Conservation (phyloP, 2,329 filamentous ascomycete species). For the Stylonectria norvegica region DNA sequence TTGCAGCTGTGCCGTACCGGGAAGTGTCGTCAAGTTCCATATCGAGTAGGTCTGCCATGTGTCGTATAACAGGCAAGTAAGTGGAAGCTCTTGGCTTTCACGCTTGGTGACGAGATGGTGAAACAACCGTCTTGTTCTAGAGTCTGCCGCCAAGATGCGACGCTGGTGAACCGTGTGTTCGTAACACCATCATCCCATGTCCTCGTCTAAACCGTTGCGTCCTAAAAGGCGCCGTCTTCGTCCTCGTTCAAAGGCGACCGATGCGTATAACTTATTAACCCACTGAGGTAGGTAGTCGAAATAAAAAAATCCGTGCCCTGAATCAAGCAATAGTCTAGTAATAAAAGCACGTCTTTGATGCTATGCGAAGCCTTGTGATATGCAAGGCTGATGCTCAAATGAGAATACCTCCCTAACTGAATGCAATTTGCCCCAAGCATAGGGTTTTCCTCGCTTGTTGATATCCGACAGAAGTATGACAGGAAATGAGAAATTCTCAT, state of each 20-base stretch:
- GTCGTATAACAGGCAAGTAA: constrained; percentile 4
- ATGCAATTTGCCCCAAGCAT: constrained; percentile 14
- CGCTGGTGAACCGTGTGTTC: constrained; percentile 13
- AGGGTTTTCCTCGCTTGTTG: constrained; percentile 16
- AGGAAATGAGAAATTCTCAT: constrained; percentile 14
- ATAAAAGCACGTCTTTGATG: constrained; percentile 17
- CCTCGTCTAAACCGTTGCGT: too few relatives aligned
- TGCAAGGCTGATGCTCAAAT: constrained; percentile 13
- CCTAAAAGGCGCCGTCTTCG: too few relatives aligned
- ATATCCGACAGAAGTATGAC: constrained; percentile 17
- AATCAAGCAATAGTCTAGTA: constrained; percentile 21
- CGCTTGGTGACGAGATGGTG: constrained; percentile 4
- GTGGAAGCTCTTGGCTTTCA: constrained; percentile 3
- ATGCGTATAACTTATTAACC: constrained; percentile 16
- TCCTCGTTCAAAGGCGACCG: too few relatives aligned
- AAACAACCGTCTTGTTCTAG: too few relatives aligned
- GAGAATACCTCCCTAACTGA: constrained; percentile 16
- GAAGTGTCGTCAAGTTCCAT: too few relatives aligned
- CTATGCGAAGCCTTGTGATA: constrained; percentile 7
- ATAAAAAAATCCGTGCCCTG: constrained; percentile 12
- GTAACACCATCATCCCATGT: constrained; percentile 18
- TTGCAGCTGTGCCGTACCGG: too few relatives aligned
- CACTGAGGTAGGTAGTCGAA: too few relatives aligned
- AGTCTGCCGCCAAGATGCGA: constrained; percentile 4
- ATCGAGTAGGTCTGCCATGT: constrained; percentile 3